A percentile compares a stretch with the other conserved stretches of the same genome.
phyloP scores from a whole-genome alignment of 257 asterid genomes.

The Vinca minor region DNA sequence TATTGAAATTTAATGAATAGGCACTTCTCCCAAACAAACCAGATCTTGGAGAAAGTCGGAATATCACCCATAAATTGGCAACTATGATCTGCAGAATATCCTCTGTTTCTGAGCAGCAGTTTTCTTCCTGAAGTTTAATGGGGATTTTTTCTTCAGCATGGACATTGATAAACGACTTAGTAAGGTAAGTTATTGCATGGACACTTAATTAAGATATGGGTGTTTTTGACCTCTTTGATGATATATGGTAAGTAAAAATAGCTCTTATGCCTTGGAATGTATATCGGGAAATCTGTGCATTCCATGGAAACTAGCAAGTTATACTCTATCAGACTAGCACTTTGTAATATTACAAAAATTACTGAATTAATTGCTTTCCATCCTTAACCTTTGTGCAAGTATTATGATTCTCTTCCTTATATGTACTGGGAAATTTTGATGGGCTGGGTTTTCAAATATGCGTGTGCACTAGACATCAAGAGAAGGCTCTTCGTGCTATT shows the following conservation, averaged over 20 bases:
- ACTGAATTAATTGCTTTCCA: not conserved
- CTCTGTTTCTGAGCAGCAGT: slow-evolving; percentile 16
- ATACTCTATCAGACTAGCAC: not conserved
- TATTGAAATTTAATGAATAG: slow-evolving; percentile 26
- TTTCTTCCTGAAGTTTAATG: not conserved
- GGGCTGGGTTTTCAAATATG: too few species aligned
- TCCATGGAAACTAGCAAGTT: not conserved
- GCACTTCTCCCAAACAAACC: slow-evolving; percentile 84
- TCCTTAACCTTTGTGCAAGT: not conserved
- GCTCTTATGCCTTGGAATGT: not conserved
- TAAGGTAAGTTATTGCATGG: not conserved
- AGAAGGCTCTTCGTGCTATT: too few species aligned
- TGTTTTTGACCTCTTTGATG: too few species aligned
- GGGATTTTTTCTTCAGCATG: not conserved
- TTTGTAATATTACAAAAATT: not conserved
- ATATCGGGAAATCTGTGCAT: too few species aligned
- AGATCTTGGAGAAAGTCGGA: slow-evolving; percentile 72
- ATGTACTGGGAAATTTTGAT: too few species aligned
- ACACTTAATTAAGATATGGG: not conserved
- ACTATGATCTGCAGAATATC: slow-evolving; percentile 26
- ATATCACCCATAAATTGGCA: slow-evolving; percentile 76
- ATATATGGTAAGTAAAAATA: too few species aligned
- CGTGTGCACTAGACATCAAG: too few species aligned
- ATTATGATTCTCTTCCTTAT: too few species aligned
- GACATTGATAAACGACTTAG: slow-evolving; percentile 1